Evolutionary conservation across 768 basidiomycete species (phyloP).

Genomic region (Auriscalpium microsporum): DNA sequence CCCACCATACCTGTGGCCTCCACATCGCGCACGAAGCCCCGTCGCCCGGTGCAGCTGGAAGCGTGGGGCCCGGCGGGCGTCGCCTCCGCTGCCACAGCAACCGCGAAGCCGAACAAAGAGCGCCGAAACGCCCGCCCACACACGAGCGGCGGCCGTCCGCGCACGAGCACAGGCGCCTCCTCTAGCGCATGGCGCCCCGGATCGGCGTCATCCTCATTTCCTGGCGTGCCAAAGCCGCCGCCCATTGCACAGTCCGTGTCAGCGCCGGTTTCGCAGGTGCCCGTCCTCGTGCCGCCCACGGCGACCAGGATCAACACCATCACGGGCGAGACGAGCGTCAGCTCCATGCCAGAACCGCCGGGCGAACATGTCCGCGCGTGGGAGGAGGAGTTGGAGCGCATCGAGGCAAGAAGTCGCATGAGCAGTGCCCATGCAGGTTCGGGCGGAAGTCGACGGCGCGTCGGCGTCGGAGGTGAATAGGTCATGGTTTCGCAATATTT

Average conservation of each 20-base stretch:
- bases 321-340: conserved; percentile 19
- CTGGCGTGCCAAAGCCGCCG: too few species aligned
- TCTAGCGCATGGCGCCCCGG: conserved; percentile 2
- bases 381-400: conserved; percentile 70
- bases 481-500: too few species aligned
- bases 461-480: background rate
- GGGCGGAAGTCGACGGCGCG: background rate
- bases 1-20: conserved; percentile 14
- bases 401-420: conserved; percentile 50
- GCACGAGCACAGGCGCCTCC: background rate
- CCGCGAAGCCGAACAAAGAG: conserved; percentile 1
- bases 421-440: conserved; percentile 16
- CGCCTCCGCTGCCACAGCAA: background rate
- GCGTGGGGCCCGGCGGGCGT: background rate
- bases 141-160: background rate
- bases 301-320: background rate
- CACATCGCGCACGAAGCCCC: background rate
- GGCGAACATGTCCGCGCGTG: conserved; percentile 39
- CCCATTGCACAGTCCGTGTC: background rate
- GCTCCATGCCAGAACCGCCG: conserved; percentile 30
- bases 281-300: background rate
- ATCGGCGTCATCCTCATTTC: background rate
- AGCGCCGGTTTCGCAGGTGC: background rate
- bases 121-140: background rate
- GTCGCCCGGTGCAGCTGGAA: background rate